phyloP scores from a whole-genome alignment of 257 asterid species.

The Henckelia pumila region DNA sequence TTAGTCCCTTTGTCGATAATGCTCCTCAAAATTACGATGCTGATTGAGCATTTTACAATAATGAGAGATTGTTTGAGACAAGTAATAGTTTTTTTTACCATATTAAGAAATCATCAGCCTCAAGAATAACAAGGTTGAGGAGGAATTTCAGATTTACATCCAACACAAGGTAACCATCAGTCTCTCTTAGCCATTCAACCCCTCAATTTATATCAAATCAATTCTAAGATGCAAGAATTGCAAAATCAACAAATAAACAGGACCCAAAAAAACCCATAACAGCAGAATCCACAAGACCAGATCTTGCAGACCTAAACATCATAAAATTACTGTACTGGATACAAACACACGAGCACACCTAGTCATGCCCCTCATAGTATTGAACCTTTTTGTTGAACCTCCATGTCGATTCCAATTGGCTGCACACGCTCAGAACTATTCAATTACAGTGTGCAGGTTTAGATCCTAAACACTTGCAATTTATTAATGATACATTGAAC shows the following conservation, averaged over 20 bases:
- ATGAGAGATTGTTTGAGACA: background rate
- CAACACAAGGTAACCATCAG: slow-evolving; percentile 8
- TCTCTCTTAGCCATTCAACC: background rate
- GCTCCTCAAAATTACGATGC: background rate
- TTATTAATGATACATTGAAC: too few species aligned
- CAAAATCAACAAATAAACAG: background rate
- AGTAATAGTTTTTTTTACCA: background rate
- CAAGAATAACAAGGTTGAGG: slow-evolving; percentile 1
- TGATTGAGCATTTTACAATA: background rate
- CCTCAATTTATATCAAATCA: background rate
- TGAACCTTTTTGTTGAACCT: too few species aligned
- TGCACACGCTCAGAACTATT: too few species aligned
- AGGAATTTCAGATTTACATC: background rate
- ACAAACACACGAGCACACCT: too few species aligned
- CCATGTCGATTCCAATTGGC: too few species aligned
- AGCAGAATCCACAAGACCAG: background rate
- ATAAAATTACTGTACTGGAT: too few species aligned
- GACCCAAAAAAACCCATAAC: background rate
- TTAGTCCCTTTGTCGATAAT: background rate
- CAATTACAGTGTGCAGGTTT: too few species aligned
- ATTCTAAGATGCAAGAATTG: background rate
- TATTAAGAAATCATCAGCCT: background rate
- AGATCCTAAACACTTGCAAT: too few species aligned
- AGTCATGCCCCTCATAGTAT: too few species aligned
- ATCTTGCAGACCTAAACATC: background rate